Evolutionary conservation across 1,284 basidiomycete genomes (phyloP).

Genomic region (Ustanciosporium gigantosporum): DNA sequence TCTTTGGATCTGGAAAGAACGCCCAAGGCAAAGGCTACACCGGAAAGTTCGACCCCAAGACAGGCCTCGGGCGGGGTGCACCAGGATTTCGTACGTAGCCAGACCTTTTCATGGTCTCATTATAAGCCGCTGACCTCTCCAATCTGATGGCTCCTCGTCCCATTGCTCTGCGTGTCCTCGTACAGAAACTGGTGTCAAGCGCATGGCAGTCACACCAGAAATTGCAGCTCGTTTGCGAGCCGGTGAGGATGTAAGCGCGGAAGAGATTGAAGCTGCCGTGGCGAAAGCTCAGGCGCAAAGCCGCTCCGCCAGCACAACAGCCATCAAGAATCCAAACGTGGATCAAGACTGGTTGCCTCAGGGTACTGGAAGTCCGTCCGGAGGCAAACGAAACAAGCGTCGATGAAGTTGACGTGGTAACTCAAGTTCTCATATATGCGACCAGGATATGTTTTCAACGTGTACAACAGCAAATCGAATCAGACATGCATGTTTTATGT

Average conservation of each 20-base stretch:
- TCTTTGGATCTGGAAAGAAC: slow-evolving; percentile 13
- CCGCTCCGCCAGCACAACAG: slow-evolving; percentile 5
- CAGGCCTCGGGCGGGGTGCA: slow-evolving; percentile 52
- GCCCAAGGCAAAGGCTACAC: slow-evolving; percentile 12
- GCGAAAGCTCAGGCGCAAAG: slow-evolving; percentile 25
- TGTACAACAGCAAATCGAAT: no score
- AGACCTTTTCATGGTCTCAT: neutral
- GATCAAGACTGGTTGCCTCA: slow-evolving; percentile 41
- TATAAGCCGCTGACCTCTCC: neutral
- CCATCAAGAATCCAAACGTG: slow-evolving; percentile 36
- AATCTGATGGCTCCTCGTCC: slow-evolving; percentile 16
- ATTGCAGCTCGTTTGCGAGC: slow-evolving; percentile 53
- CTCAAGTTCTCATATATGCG: no score
- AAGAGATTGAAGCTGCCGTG: slow-evolving; percentile 48
- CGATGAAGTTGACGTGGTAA: slow-evolving; percentile 8
- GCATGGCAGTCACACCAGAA: slow-evolving; percentile 50
- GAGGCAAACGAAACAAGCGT: slow-evolving; percentile 26
- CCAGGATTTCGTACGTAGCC: slow-evolving; percentile 49
- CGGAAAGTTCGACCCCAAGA: slow-evolving; percentile 52
- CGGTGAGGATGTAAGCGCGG: slow-evolving; percentile 50
- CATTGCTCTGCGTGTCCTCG: no score
- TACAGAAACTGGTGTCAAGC: slow-evolving; percentile 50
- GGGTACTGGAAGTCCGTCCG: slow-evolving; percentile 7
- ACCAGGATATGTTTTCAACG: no score
- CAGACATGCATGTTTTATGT: no score